Conservation (phyloP, 2,329 filamentous ascomycete species). For the Chaetomiaceae sp. region DNA sequence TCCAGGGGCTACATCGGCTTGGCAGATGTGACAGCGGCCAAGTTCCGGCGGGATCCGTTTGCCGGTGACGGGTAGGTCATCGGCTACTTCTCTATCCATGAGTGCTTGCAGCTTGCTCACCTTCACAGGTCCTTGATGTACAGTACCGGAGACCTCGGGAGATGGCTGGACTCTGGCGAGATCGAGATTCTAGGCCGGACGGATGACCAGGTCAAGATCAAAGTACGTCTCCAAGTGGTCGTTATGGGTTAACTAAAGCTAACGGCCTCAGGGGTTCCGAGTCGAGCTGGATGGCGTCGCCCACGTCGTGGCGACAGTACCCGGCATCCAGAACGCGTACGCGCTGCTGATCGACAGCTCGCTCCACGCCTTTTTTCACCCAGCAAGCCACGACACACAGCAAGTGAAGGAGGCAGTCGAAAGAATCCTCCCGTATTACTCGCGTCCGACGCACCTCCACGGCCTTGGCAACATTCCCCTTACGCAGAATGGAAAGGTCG, state of each 20-base stretch:
- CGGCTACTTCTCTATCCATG: not conserved
- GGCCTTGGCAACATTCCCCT: conserved; percentile 37
- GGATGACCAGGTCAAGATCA: conserved; percentile 60
- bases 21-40: conserved; percentile 44
- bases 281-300: conserved; percentile 57
- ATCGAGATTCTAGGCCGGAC: conserved; percentile 51
- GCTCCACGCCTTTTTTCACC: conserved; percentile 47
- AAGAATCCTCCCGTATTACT: conserved; percentile 48
- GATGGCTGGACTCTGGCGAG: conserved; percentile 49
- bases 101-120: not conserved
- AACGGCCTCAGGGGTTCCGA: conserved; percentile 40
- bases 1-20: conserved; percentile 53
- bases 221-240: conserved; percentile 31
- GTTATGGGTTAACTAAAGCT: not conserved
- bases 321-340: conserved; percentile 43
- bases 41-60: conserved; percentile 49
- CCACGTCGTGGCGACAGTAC: conserved; percentile 42
- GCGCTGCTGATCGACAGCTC: conserved; percentile 43
- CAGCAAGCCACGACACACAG: conserved; percentile 37
- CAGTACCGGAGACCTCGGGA: conserved; percentile 55
- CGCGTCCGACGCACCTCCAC: conserved; percentile 27
- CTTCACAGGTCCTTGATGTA: conserved; percentile 45
- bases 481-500: conserved; percentile 53
- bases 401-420: conserved; percentile 45
- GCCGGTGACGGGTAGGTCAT: conserved; percentile 42